Percentiles rank a stretch among this genome's conserved stretches.
Evolutionary conservation across 2,329 filamentous ascomycete species (phyloP).

Genomic region (Claviceps capensis): DNA sequence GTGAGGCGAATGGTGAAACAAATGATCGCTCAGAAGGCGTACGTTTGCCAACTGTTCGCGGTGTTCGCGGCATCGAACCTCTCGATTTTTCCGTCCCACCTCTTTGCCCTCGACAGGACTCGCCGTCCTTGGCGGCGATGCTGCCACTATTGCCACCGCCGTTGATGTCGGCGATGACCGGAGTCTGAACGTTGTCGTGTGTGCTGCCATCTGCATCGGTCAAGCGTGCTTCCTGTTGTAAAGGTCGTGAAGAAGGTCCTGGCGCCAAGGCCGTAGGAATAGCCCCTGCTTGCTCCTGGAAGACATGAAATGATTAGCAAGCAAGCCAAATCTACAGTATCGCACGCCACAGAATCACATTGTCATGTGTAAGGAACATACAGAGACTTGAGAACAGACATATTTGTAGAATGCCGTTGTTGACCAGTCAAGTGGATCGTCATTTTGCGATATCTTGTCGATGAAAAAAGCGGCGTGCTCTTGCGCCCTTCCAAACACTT

Average conservation of each 20-base stretch:
- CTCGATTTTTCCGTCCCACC: not conserved
- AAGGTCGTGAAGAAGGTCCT: not conserved
- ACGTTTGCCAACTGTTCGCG: not conserved
- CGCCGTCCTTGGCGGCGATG: constrained; percentile 4
- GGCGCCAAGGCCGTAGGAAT: constrained; percentile 8
- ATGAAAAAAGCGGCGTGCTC: constrained; percentile 39
- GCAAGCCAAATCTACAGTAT: not conserved
- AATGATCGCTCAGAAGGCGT: not conserved
- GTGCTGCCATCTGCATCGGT: constrained; percentile 9
- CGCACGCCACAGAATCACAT: not conserved
- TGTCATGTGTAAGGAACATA: constrained; percentile 14
- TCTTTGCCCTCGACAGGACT: not conserved
- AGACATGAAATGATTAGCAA: constrained; percentile 1
- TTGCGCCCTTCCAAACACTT: constrained; percentile 31
- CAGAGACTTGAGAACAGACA: constrained; percentile 27
- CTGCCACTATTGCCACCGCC: constrained; percentile 8
- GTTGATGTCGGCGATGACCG: constrained; percentile 3
- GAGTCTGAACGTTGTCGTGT: constrained; percentile 5
- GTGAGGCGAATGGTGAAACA: not conserved
- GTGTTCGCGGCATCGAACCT: not conserved
- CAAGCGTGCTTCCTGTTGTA: constrained; percentile 5
- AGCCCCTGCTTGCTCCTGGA: constrained; percentile 15
- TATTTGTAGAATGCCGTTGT: constrained; percentile 35
- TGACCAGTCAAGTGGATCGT: constrained; percentile 25
- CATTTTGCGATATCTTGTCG: constrained; percentile 33